phyloP scores from a whole-genome alignment of 345 rosid species.

The Erucastrum elatum region DNA sequence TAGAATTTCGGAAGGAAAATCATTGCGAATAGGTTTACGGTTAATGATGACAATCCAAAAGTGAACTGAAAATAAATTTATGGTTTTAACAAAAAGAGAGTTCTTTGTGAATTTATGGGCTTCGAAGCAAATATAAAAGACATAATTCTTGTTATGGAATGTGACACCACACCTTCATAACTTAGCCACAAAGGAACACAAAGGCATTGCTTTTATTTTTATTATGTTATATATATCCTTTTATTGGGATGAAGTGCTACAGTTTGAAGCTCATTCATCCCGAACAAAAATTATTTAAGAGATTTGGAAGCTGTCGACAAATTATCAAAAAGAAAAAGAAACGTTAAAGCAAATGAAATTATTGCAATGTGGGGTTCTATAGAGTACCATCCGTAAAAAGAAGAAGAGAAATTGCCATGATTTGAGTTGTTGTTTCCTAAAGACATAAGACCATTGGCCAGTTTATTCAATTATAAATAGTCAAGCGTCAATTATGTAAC shows the following conservation, averaged over 20 bases:
- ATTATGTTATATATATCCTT: neutral
- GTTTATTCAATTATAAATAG: neutral
- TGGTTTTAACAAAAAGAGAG: neutral
- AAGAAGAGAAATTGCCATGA: conserved; percentile 4
- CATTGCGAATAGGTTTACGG: neutral
- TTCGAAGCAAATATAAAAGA: conserved; percentile 31
- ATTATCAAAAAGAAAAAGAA: neutral
- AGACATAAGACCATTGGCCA: neutral
- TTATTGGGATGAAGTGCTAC: conserved; percentile 6
- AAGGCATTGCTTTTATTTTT: conserved; percentile 16
- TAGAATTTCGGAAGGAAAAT: neutral
- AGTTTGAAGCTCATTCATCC: neutral
- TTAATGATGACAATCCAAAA: neutral
- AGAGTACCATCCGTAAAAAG: neutral
- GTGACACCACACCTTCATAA: conserved; percentile 38
- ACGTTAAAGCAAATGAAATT: conserved; percentile 13
- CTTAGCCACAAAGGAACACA: conserved; percentile 41
- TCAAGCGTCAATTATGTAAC: neutral
- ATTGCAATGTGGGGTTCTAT: conserved; percentile 28
- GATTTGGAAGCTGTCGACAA: neutral
- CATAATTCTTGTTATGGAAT: conserved; percentile 21
- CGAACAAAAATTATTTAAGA: neutral
- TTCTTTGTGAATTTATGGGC: neutral
- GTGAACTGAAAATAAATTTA: conserved; percentile 14
- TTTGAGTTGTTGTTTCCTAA: conserved; percentile 7